Evolutionary conservation across 1,284 basidiomycete species (phyloP).

Genomic region (Flammula alnicola): DNA sequence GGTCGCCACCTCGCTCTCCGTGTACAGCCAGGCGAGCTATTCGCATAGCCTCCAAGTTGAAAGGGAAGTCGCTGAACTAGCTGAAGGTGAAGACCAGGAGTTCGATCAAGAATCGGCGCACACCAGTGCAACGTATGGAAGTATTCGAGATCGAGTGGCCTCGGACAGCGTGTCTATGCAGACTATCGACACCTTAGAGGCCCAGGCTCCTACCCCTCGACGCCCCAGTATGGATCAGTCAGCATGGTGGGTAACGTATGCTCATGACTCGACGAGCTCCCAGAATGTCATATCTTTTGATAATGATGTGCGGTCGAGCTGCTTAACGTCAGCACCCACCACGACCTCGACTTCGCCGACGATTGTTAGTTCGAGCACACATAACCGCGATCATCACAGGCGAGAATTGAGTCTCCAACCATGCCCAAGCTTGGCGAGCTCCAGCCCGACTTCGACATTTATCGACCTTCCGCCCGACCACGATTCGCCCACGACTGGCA

Average conservation of each 20-base stretch:
- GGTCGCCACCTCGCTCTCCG: conserved; percentile 16
- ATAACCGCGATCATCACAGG: neutral
- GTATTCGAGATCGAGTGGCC: neutral
- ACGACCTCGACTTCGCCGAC: neutral
- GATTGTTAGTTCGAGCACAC: neutral
- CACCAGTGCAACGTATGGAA: too few species aligned
- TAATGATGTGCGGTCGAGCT: neutral
- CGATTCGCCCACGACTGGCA: conserved; percentile 2
- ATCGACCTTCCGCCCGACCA: conserved; percentile 6
- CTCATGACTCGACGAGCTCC: neutral
- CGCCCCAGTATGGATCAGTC: neutral
- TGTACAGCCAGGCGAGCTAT: conserved; percentile 21
- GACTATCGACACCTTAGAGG: conserved; percentile 1
- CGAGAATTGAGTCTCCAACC: conserved; percentile 6
- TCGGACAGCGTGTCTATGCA: neutral
- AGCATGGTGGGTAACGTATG: too few species aligned
- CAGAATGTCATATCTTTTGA: neutral
- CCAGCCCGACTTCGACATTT: neutral
- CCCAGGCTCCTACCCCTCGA: neutral
- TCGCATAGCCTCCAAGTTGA: conserved; percentile 8
- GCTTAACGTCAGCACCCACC: neutral
- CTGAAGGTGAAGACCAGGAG: neutral
- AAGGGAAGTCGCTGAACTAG: too few species aligned
- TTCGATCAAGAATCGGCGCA: neutral
- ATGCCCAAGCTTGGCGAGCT: conserved; percentile 8